Evolutionary conservation across 768 basidiomycete genomes (phyloP).

Genomic region (Calocybe indica): DNA sequence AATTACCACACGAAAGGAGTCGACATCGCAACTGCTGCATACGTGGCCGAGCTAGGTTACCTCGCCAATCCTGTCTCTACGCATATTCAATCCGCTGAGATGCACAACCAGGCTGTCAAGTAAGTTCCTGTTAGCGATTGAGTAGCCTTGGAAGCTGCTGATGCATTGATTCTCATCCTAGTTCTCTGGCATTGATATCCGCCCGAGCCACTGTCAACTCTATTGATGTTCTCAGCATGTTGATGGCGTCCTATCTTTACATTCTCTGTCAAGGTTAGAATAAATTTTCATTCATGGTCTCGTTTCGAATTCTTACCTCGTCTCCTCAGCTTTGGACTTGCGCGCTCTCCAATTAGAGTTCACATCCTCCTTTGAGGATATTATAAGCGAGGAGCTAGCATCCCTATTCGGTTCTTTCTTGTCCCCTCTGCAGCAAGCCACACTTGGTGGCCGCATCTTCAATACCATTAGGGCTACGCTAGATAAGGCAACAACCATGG

Average conservation of each 20-base stretch:
- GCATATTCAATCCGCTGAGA: slow-evolving; percentile 78
- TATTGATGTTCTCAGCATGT: slow-evolving; percentile 62
- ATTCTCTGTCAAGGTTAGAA: slow-evolving; percentile 57
- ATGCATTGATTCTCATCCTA: slow-evolving; percentile 9
- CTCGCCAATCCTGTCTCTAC: slow-evolving; percentile 75
- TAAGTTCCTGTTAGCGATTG: slow-evolving; percentile 23
- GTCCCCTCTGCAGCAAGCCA: slow-evolving; percentile 20
- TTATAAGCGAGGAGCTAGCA: slow-evolving; percentile 45
- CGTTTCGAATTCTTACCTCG: slow-evolving; percentile 2
- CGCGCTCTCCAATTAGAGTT: slow-evolving; percentile 70
- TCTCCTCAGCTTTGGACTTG: slow-evolving; percentile 57
- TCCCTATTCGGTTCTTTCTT: slow-evolving; percentile 36
- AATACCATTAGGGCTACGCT: slow-evolving; percentile 43
- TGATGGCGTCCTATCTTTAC: slow-evolving; percentile 69
- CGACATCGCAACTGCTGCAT: slow-evolving; percentile 79
- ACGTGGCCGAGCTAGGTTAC: slow-evolving; percentile 72
- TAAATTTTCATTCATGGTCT: neutral
- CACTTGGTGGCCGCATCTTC: slow-evolving; percentile 29
- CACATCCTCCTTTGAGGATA: slow-evolving; percentile 32
- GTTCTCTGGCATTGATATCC: slow-evolving; percentile 64
- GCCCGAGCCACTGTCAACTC: slow-evolving; percentile 68
- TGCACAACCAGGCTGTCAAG: slow-evolving; percentile 86
- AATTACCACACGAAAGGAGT: slow-evolving; percentile 77
- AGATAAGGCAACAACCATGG: slow-evolving; percentile 66
- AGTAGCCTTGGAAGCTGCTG: neutral